Conservation (phyloP, 768 basidiomycete genomes). For the Piloderma croceum region DNA sequence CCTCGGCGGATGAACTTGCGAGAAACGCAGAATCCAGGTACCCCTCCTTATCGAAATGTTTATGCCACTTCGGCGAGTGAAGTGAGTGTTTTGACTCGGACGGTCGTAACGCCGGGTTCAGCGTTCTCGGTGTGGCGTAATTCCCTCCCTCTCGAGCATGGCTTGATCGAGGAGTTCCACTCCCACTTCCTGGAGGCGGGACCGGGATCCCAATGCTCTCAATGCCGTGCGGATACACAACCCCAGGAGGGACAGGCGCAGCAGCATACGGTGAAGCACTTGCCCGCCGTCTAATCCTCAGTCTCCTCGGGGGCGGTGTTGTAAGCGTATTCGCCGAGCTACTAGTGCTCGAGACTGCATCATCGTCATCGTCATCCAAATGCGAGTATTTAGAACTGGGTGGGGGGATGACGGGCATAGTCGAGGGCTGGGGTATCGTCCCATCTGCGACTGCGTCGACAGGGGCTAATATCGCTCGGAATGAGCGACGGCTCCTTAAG, state of each 20-base stretch:
- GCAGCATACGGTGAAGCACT: conserved; percentile 7
- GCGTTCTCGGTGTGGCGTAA: not conserved
- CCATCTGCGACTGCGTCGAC: not conserved
- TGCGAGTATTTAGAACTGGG: conserved; percentile 9
- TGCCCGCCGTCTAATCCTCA: not conserved
- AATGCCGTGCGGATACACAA: conserved; percentile 11
- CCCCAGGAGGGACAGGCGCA: conserved; percentile 6
- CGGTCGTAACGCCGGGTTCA: not conserved
- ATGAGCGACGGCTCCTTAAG: conserved; percentile 5
- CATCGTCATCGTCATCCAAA: conserved; percentile 22
- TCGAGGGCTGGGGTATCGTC: conserved; percentile 12
- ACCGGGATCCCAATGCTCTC: not conserved
- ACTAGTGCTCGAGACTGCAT: conserved; percentile 19
- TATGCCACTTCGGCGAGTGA: not conserved
- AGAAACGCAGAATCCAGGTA: not conserved
- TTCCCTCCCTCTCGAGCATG: too few relatives aligned
- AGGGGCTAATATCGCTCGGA: not conserved
- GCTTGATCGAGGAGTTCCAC: too few relatives aligned
- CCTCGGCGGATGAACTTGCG: not conserved
- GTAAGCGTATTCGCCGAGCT: conserved; percentile 32
- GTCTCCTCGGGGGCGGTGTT: conserved; percentile 25
- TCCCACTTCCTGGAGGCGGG: too few relatives aligned
- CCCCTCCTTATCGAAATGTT: not conserved
- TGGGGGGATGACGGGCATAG: conserved; percentile 23
- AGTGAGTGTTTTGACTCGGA: not conserved